A percentile compares a stretch with the other conserved stretches of the same genome.
These are phyloP conservation scores for Zymoseptoria passerinii DNA, from an alignment of 2,329 filamentous ascomycete species.

Conservation along the genomic window DNA sequence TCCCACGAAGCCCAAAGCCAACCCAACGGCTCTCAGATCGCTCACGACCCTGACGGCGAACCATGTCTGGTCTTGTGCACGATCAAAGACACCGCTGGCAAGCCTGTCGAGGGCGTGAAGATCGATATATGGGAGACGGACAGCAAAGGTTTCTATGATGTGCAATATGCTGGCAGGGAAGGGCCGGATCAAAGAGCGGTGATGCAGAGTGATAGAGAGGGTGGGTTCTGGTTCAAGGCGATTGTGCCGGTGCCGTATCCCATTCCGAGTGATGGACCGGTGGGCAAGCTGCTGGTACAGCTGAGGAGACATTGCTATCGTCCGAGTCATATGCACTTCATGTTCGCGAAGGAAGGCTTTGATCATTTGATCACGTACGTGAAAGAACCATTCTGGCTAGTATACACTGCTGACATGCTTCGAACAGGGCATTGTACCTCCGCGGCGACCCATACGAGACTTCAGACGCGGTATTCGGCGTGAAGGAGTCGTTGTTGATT, in stretches of 20 bases:
- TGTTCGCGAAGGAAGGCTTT: slow-evolving; percentile 73
- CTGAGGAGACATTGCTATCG: slow-evolving; percentile 69
- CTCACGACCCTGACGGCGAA: slow-evolving; percentile 60
- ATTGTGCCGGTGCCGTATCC: slow-evolving; percentile 80
- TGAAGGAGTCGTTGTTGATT: slow-evolving; percentile 71
- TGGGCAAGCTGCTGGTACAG: slow-evolving; percentile 59
- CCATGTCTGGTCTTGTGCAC: slow-evolving; percentile 67
- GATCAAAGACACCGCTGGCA: slow-evolving; percentile 55
- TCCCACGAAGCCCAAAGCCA: slow-evolving; percentile 62
- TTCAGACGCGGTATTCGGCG: slow-evolving; percentile 77
- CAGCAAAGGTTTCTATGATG: slow-evolving; percentile 70
- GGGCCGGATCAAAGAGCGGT: slow-evolving; percentile 66
- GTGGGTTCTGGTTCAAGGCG: slow-evolving; percentile 75
- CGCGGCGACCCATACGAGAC: slow-evolving; percentile 73
- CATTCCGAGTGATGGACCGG: slow-evolving; percentile 76
- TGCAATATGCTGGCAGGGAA: slow-evolving; percentile 59
- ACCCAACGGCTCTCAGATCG: slow-evolving; percentile 53
- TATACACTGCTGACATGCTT: slow-evolving; percentile 8
- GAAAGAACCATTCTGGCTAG: too few relatives aligned
- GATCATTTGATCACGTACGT: slow-evolving; percentile 77
- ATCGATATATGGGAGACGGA: slow-evolving; percentile 85
- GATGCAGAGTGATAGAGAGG: slow-evolving; percentile 60
- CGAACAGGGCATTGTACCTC: slow-evolving; percentile 62
- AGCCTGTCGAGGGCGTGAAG: slow-evolving; percentile 56
- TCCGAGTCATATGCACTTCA: slow-evolving; percentile 77